Evolutionary conservation across 805 yeast genomes (phyloP), one percentile per base, ranked within the genome.

Genomic region (Saccharomycopsis sp.): DNA sequence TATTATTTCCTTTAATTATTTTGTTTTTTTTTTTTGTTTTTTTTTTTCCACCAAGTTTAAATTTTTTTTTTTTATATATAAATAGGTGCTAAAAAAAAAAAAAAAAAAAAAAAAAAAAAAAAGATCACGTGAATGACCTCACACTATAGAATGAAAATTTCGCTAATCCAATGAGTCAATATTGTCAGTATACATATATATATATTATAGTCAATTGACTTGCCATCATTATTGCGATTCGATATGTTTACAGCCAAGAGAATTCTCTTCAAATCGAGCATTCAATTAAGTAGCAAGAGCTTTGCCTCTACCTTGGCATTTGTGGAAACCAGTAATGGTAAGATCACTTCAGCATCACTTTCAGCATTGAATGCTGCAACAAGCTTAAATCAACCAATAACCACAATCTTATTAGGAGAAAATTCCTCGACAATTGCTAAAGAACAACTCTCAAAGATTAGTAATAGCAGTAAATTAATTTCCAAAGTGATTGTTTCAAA

Each of bases 331-430:
- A 62, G 70, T 3, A 76, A 75, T 16, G 69, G 75, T 13, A 61
- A 67, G 24, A 63, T 85, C 42, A 64, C 83, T 1, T 76, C 93
- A 9, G 75, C 85, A 3, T 75, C 95, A 4, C 69, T 86, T 48
- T 77, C 86, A 17, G 71, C 89, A 1, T 59, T 89, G 28, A 67
- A 77, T 9, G 97, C 97, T 9, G 96, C 97, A 16, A 63, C 65
- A 42, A 72, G 79, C 54, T 64, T 89, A 37, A 85, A 87, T 5
- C 74, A 80, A 56, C 90, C 95, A 35, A 70, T 90, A 40, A 79
- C 84, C n/a, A 95, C 89, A 1, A 60, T 89, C 2, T 58, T 87
- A 9, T 70, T 84, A 6, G 96, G 96, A 4, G 61, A 81, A 2
- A 62, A 73, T 2, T 77, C 85, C 2, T 43, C 55, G n/a, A 57